phyloP scores from a whole-genome alignment of 768 basidiomycete species.

The Chalciporus piperatus region DNA sequence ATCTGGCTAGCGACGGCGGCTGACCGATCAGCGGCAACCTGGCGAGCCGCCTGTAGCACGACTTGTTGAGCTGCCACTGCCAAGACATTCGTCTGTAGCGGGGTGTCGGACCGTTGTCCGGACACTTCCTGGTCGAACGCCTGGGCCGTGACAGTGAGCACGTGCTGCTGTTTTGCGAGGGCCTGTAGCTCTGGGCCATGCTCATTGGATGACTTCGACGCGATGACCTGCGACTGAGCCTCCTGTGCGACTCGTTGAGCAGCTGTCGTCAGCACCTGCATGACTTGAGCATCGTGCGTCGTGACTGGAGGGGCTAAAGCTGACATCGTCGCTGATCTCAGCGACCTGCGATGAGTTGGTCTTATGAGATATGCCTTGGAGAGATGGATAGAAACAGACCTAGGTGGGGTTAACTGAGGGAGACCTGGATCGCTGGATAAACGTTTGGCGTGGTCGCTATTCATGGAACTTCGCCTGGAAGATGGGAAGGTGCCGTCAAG shows the following conservation, averaged over 20 bases:
- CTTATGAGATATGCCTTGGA: conserved; percentile 6
- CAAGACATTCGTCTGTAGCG: conserved; percentile 50
- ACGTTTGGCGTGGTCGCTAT: conserved; percentile 42
- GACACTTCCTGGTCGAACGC: conserved; percentile 72
- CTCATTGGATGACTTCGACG: conserved; percentile 45
- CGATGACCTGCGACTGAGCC: conserved; percentile 64
- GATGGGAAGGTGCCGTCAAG: conserved; percentile 43
- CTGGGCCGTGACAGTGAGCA: conserved; percentile 67
- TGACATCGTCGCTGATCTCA: conserved; percentile 32
- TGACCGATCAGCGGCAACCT: conserved; percentile 52
- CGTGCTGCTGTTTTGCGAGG: conserved; percentile 78
- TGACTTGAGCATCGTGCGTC: conserved; percentile 65
- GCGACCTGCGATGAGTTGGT: conserved; percentile 15
- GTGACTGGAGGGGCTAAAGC: conserved; percentile 34
- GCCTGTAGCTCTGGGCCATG: conserved; percentile 54
- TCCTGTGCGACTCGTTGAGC: conserved; percentile 77
- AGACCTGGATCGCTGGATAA: conserved; percentile 39
- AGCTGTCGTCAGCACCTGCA: conserved; percentile 72
- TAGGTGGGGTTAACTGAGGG: conserved; percentile 31
- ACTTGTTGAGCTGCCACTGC: conserved; percentile 80
- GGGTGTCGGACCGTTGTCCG: conserved; percentile 47
- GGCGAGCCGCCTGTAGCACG: conserved; percentile 71
- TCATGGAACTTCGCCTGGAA: conserved; percentile 48
- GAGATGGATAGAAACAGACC: conserved; percentile 16
- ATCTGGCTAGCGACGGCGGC: conserved; percentile 41